Base-by-base conservation (phyloP, 345 rosid genomes). In the Aurinia saxatilis region DNA sequence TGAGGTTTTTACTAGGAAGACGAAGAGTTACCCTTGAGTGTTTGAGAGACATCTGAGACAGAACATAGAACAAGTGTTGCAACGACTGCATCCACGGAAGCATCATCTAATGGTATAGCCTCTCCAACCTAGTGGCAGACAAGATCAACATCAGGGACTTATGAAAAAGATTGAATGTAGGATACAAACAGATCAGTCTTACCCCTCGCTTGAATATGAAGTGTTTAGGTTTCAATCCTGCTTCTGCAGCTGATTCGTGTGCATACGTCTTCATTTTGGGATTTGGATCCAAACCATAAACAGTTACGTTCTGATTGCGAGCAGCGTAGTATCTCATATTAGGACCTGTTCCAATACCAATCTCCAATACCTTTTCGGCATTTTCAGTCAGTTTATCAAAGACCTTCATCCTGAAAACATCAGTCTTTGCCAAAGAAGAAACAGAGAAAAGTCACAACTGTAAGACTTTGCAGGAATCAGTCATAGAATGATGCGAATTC, bases 1-100 rank as follows among this genome's bases (percentile, higher is more conserved):
- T 54, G 37, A 42, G 35, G 46, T 12, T 50, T 16, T 23, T n/a
- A n/a, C n/a, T n/a, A n/a, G n/a, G n/a, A n/a, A n/a, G n/a, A 62
- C 18, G n/a, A 60, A 44, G 35, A 13, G 0, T 14, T 70, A 85
- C 98, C 98, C 64, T 72, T 77, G 29, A 91, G 82, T 60, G 95
- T 74, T 71, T 51, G 77, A 60, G 68, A 66, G 36, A 84, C 90
- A 58, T 86, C 80, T 46, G 79, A 51, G 55, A 91, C 98, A 6
- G 98, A 80, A 67, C 96, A 91, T 7, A 91, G 66, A 14, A 91
- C 90, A 1, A 85, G 85, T 38, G 98, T 91, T 55, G 95, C 90
- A 6, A 91, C 73, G 9, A 84, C 90, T 37, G 95, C 90, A 74
- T 91, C 96, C 36, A 88, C 81, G 2, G 96, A 86, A 37, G 74